phyloP scores from a whole-genome alignment of 495 filamentous ascomycete genomes.

The Daldinia bambusicola region DNA sequence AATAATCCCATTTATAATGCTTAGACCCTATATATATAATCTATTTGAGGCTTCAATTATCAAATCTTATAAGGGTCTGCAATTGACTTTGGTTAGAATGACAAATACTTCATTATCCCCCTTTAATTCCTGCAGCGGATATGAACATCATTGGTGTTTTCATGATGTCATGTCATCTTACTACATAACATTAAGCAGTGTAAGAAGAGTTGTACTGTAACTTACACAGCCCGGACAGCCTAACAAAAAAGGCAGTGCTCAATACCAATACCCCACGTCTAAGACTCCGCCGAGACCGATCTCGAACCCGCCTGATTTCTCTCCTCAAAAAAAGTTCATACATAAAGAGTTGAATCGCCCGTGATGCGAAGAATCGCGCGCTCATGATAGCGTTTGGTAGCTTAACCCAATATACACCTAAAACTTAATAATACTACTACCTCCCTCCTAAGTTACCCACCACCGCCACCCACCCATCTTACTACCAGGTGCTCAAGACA shows the following conservation, averaged over 20 bases:
- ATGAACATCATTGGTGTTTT: background rate
- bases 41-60: background rate
- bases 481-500: too few relatives aligned
- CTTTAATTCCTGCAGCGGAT: background rate
- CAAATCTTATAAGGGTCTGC: background rate
- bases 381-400: background rate
- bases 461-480: background rate
- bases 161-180: conserved; percentile 23
- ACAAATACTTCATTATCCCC: background rate
- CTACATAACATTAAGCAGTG: background rate
- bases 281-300: conserved; percentile 6
- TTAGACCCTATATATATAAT: background rate
- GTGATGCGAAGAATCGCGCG: background rate
- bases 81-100: background rate
- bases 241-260: background rate
- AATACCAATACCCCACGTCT: conserved; percentile 9
- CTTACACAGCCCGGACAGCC: background rate
- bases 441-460: background rate
- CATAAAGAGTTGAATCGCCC: background rate
- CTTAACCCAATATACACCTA: background rate
- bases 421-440: too few relatives aligned
- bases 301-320: conserved; percentile 6
- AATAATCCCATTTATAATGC: background rate
- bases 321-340: background rate
- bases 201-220: background rate